Evolutionary conservation across 768 basidiomycete species (phyloP).

Genomic region (Boletus pseudopeckii): DNA sequence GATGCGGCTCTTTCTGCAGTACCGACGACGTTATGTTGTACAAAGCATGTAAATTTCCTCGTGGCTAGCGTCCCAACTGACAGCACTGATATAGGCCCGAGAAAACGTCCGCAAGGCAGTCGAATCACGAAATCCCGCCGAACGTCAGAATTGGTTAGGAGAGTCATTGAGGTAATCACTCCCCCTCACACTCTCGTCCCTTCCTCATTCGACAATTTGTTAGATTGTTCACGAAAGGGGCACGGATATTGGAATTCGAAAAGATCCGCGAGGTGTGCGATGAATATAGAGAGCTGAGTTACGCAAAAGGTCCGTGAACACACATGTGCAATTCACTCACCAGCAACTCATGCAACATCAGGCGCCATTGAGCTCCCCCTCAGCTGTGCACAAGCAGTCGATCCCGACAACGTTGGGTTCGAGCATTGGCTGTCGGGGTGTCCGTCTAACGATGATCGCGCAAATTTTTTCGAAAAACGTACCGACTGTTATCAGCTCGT

Average conservation of each 20-base stretch:
- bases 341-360: constrained; percentile 26
- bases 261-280: constrained; percentile 81
- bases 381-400: constrained; percentile 74
- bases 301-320: constrained; percentile 64
- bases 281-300: constrained; percentile 85
- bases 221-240: constrained; percentile 87
- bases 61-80: constrained; percentile 3
- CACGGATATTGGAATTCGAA: constrained; percentile 77
- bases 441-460: constrained; percentile 57
- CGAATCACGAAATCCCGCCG: constrained; percentile 68
- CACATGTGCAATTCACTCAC: neutral
- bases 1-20: constrained; percentile 97
- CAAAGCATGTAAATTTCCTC: constrained; percentile 54
- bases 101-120: constrained; percentile 91
- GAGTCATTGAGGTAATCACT: constrained; percentile 77
- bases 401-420: constrained; percentile 69
- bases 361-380: constrained; percentile 86
- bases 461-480: constrained; percentile 56
- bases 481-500: constrained; percentile 78
- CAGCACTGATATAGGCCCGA: constrained; percentile 58
- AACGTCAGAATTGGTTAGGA: constrained; percentile 74
- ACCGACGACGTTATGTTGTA: constrained; percentile 97
- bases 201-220: constrained; percentile 7
- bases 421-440: constrained; percentile 73
- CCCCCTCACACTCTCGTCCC: neutral